These are phyloP conservation scores for Neonectria neomacrospora DNA, from an alignment of 2,329 filamentous ascomycete genomes.

Conservation along the genomic window DNA sequence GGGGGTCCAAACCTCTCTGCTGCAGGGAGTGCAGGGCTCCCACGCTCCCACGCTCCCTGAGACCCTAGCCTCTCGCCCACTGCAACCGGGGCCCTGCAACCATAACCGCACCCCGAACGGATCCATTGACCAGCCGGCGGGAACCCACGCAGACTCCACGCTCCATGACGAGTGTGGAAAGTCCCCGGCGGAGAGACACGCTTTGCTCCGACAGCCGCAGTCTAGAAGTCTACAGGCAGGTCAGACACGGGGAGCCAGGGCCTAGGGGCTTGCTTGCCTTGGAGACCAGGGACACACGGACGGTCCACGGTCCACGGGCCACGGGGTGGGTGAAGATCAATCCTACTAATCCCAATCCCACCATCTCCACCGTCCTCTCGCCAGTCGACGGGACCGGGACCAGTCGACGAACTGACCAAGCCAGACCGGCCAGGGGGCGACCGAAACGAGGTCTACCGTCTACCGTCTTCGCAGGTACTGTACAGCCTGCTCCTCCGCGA, in stretches of 20 bases:
- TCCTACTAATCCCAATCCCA: slow-evolving; percentile 27
- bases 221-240: neutral
- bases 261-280: too few relatives aligned
- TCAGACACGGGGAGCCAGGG: too few relatives aligned
- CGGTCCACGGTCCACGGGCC: slow-evolving; percentile 1
- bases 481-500: slow-evolving; percentile 18
- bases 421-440: slow-evolving; percentile 22
- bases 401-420: slow-evolving; percentile 16
- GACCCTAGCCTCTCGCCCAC: neutral
- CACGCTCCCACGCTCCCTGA: neutral
- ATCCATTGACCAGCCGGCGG: slow-evolving; percentile 13
- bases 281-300: too few relatives aligned
- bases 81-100: neutral
- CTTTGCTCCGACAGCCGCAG: slow-evolving; percentile 8
- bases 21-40: neutral
- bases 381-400: slow-evolving; percentile 3
- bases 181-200: slow-evolving; percentile 1
- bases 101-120: neutral
- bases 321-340: slow-evolving; percentile 22
- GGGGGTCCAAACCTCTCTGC: slow-evolving; percentile 22
- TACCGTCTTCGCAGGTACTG: neutral
- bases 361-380: slow-evolving; percentile 26
- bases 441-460: slow-evolving; percentile 21
- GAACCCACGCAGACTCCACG: slow-evolving; percentile 15
- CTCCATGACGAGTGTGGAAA: slow-evolving; percentile 6